Base-by-base conservation (phyloP, 768 basidiomycete species). In the Tulasnella calospora region DNA sequence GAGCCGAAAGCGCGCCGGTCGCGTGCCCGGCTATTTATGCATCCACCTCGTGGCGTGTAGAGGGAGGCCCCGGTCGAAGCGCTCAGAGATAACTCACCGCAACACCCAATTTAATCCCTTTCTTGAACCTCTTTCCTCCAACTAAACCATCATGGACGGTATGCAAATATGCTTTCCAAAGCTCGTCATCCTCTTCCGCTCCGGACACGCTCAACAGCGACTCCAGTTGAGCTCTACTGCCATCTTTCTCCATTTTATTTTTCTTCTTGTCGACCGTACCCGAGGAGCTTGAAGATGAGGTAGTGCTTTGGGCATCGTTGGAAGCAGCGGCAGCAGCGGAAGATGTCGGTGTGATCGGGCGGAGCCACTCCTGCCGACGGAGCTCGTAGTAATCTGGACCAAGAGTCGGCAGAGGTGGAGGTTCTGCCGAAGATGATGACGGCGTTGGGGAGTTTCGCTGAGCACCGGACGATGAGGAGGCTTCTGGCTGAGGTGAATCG, bases 161-260 rank as follows among this genome's bases (percentile, higher is more conserved):
- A 38, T 79, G 73, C 38, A 82, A 67, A 23, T 81, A 80, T 35
- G 76, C 55, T 33, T 78, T 76, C 81, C 81, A 82, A 21, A 82
- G 70, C 17, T 77, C 72, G 27, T 80, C 79, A 44, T 80, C 73
- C 61, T 82, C 81, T 27, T 80, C 79, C 1, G 78, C 81, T 17
- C 79, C 78, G 10, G 81, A 81, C 38, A 44, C 73, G 35, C 69
- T 76, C 35, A 82, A 41, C 8, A 80, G 33, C 33, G 67, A 30
- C 55, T 81, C 81, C 17, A 82, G 78, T 41, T 57, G 57, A 27
- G n/a, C 70, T 19, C 40, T 79, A 73, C 72, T 67, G 21, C 30
- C 33, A 30, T 38, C 47, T 19, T 35, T 15, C 61, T 35, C 61
- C 19, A 0, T 30, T 35, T 67, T 27, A 67, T 35, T 23, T 27